These are phyloP conservation scores for Aspergillus sp. DNA, from an alignment of 2,329 filamentous ascomycete genomes.

Conservation along the genomic window DNA sequence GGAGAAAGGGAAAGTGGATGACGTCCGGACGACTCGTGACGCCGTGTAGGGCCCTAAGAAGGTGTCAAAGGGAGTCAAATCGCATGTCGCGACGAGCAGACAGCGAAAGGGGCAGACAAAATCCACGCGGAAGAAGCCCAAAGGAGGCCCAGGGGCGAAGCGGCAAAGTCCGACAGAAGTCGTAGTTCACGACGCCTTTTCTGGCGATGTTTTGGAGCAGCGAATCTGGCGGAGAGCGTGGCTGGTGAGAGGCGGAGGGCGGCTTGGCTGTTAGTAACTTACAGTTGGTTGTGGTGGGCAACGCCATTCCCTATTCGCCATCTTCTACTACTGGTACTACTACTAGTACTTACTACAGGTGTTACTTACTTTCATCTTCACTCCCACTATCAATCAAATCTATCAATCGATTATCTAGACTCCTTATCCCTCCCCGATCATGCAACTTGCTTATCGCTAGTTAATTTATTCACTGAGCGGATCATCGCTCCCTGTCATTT, in stretches of 20 bases:
- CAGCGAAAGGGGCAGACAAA: slow-evolving; percentile 11
- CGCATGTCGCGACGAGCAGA: slow-evolving; percentile 23
- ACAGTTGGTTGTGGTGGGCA: slow-evolving; percentile 32
- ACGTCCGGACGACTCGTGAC: slow-evolving; percentile 26
- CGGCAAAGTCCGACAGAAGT: slow-evolving; percentile 8
- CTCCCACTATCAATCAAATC: neutral
- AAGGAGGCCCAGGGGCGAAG: slow-evolving; percentile 4
- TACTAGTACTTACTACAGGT: neutral
- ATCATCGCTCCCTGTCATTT: neutral
- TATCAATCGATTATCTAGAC: neutral
- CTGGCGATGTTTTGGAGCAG: slow-evolving; percentile 27
- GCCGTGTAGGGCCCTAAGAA: slow-evolving; percentile 23
- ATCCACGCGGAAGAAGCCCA: slow-evolving; percentile 5
- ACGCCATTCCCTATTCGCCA: slow-evolving; percentile 22
- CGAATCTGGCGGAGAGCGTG: slow-evolving; percentile 17
- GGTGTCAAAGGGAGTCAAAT: slow-evolving; percentile 22
- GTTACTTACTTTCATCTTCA: neutral
- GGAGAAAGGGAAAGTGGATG: slow-evolving; percentile 17
- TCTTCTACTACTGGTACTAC: neutral
- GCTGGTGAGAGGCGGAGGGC: slow-evolving; percentile 25
- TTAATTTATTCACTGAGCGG: neutral
- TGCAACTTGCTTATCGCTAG: neutral
- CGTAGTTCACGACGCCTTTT: slow-evolving; percentile 12
- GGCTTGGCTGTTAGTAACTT: slow-evolving; percentile 15
- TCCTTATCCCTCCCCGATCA: neutral